phyloP scores from a whole-genome alignment of 2,329 filamentous ascomycete species.

The Penicillium sp. region DNA sequence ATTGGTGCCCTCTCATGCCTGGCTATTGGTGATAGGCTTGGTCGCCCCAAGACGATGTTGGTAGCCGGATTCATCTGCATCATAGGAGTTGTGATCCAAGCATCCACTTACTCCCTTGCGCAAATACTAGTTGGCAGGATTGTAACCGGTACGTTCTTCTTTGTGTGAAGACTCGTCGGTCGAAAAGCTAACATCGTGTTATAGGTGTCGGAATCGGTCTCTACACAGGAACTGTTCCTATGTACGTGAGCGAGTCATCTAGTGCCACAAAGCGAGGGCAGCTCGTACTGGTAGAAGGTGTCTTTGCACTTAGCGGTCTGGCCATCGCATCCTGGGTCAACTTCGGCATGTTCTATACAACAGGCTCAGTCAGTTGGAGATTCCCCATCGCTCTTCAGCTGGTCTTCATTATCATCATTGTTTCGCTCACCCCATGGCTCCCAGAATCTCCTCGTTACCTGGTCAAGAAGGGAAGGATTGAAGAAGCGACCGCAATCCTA shows the following conservation, averaged over 20 bases:
- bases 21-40: constrained; percentile 42
- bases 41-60: constrained; percentile 36
- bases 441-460: constrained; percentile 38
- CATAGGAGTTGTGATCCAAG: constrained; percentile 5
- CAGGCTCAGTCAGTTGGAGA: constrained; percentile 8
- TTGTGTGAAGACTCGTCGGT: neutral
- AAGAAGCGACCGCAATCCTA: constrained; percentile 5
- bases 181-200: neutral
- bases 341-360: constrained; percentile 8
- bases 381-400: constrained; percentile 27
- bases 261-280: constrained; percentile 8
- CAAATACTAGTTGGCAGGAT: constrained; percentile 8
- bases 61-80: constrained; percentile 1
- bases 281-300: constrained; percentile 7
- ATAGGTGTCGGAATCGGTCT: constrained; percentile 13
- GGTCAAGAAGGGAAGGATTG: constrained; percentile 7
- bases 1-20: constrained; percentile 44
- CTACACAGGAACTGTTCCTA: constrained; percentile 13
- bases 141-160: constrained; percentile 6
- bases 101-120: constrained; percentile 7
- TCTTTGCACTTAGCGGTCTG: constrained; percentile 29
- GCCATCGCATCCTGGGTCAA: constrained; percentile 28
- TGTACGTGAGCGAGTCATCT: constrained; percentile 12
- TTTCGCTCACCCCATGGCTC: constrained; percentile 28
- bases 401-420: constrained; percentile 40